phyloP scores from a whole-genome alignment of 2,329 filamentous ascomycete genomes.

The Fusarium tanahbumbuense region DNA sequence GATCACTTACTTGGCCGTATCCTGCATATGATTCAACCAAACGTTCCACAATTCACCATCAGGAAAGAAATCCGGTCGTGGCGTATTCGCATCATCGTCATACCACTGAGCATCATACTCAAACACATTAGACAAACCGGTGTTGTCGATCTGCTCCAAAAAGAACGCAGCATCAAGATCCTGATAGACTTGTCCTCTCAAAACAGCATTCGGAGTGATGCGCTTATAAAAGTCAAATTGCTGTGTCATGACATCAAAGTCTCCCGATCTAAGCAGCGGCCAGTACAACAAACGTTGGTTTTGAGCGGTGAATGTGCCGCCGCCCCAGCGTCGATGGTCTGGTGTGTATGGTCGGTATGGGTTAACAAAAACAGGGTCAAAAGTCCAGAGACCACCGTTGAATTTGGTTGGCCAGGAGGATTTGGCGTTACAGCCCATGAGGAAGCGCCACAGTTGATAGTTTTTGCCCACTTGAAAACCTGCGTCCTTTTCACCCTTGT shows the following conservation, averaged over 20 bases:
- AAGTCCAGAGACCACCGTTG: slow-evolving; percentile 19
- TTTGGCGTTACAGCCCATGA: slow-evolving; percentile 15
- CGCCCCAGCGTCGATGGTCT: slow-evolving; percentile 1
- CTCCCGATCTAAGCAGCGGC: slow-evolving; percentile 4
- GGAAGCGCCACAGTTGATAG: slow-evolving; percentile 20
- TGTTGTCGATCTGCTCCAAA: slow-evolving; percentile 6
- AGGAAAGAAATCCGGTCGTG: background rate
- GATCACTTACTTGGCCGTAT: slow-evolving; percentile 4
- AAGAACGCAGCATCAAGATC: slow-evolving; percentile 6
- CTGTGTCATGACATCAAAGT: slow-evolving; percentile 13
- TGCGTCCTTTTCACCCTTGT: background rate
- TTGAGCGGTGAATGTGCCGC: slow-evolving; percentile 6
- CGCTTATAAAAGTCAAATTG: slow-evolving; percentile 18
- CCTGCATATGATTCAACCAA: slow-evolving; percentile 16
- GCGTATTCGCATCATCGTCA: slow-evolving; percentile 14
- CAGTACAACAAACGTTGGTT: slow-evolving; percentile 10
- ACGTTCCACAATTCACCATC: slow-evolving; percentile 14
- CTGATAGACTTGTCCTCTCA: background rate
- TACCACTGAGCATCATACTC: slow-evolving; percentile 22
- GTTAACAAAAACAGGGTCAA: slow-evolving; percentile 3
- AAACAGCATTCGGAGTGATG: slow-evolving; percentile 6
- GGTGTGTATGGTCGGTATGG: slow-evolving; percentile 6
- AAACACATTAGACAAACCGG: background rate
- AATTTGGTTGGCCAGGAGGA: slow-evolving; percentile 10
- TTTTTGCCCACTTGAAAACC: slow-evolving; percentile 14